Evolutionary conservation across 305 asterid genomes (phyloP).

Genomic region (Fraxinus xanthoxyloides): DNA sequence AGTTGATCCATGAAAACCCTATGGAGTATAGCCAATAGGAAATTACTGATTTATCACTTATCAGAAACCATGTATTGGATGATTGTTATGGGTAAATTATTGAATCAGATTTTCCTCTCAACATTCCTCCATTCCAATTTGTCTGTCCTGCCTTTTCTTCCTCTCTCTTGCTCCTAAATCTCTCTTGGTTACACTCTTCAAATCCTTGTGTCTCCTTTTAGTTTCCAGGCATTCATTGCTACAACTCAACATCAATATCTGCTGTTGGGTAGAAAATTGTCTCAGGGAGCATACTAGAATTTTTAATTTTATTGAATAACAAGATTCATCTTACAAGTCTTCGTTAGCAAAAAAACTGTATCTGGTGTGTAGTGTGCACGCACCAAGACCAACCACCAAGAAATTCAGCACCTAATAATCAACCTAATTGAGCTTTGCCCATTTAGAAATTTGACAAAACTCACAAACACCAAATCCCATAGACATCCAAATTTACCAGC

Average conservation of each 20-base stretch:
- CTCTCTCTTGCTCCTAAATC: neutral
- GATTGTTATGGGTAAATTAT: neutral
- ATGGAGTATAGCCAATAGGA: neutral
- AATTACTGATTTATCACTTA: neutral
- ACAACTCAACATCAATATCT: neutral
- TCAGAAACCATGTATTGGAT: neutral
- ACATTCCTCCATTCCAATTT: neutral
- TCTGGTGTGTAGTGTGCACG: neutral
- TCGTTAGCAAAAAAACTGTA: neutral
- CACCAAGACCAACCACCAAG: neutral
- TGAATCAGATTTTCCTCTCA: neutral
- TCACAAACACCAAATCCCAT: neutral
- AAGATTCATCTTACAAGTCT: neutral
- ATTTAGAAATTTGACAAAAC: neutral
- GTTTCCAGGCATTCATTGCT: neutral
- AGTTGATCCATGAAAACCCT: neutral
- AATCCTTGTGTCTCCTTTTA: neutral
- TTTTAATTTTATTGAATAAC: neutral
- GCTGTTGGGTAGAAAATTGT: neutral
- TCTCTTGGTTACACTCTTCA: neutral
- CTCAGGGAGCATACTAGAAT: neutral
- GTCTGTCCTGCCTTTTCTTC: neutral
- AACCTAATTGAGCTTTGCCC: neutral
- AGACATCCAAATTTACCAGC: neutral
- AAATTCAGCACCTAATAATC: neutral